A percentile compares a stretch with the other conserved stretches of the same genome.
Evolutionary conservation across 345 rosid genomes (phyloP).

Genomic region (Heritiera fomes): DNA sequence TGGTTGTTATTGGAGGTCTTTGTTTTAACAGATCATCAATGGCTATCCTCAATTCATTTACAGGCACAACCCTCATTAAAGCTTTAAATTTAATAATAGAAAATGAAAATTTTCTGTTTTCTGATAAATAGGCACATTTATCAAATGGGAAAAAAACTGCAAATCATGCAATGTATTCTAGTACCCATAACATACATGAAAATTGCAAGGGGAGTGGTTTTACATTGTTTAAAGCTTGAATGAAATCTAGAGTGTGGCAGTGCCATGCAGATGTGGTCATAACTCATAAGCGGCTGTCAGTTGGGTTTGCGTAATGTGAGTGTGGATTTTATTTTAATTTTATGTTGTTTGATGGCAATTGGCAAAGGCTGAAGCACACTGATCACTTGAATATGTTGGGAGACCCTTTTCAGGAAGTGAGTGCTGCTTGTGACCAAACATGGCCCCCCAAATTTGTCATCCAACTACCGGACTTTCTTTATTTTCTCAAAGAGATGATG

Average conservation of each 20-base stretch:
- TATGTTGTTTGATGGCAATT: not conserved
- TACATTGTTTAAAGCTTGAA: not conserved
- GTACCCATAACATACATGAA: not conserved
- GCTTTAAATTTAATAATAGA: not conserved
- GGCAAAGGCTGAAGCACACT: slow-evolving; percentile 1
- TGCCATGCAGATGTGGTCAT: not conserved
- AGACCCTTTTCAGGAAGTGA: not conserved
- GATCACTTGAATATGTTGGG: not conserved
- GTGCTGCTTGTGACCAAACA: slow-evolving; percentile 18
- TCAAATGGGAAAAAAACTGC: too few species aligned
- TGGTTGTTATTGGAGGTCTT: not conserved
- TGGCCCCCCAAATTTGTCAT: not conserved
- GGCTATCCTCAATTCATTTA: too few species aligned
- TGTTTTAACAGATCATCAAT: not conserved
- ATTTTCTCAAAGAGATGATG: not conserved
- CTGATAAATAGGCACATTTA: not conserved
- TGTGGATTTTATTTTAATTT: too few species aligned
- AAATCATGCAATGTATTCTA: not conserved
- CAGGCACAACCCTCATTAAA: not conserved
- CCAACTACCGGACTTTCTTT: not conserved
- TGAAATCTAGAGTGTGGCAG: not conserved
- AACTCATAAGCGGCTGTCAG: too few species aligned
- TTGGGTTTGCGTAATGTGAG: not conserved
- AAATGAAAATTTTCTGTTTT: not conserved
- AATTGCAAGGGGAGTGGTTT: not conserved